phyloP scores from a whole-genome alignment of 352 stramenopile genomes.

The Phytophthora fragariae region DNA sequence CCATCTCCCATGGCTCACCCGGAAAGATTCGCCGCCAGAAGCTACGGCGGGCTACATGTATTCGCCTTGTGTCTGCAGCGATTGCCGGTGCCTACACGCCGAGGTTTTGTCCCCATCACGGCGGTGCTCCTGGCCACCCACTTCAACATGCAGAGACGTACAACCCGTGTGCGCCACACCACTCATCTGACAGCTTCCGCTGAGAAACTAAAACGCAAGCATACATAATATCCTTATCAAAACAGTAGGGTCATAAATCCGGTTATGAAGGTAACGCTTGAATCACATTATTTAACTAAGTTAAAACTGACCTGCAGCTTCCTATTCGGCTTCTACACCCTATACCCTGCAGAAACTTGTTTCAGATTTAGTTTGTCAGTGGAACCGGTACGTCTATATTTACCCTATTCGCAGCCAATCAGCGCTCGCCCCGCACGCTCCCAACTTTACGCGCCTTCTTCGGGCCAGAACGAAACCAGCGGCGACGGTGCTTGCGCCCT shows the following conservation, averaged over 20 bases:
- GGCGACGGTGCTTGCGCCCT: constrained; percentile 11
- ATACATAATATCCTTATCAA: background rate
- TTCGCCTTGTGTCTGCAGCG: background rate
- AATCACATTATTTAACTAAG: background rate
- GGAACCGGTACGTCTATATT: constrained; percentile 6
- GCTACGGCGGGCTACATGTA: background rate
- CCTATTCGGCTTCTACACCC: background rate
- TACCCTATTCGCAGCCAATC: constrained; percentile 3
- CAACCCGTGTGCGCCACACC: constrained; percentile 28
- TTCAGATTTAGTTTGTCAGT: background rate
- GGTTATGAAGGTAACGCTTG: no score
- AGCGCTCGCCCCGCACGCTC: background rate
- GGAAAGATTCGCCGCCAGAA: background rate
- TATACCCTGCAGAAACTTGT: background rate
- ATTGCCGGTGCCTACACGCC: background rate
- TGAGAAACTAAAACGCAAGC: background rate
- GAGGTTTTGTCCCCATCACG: constrained; percentile 2
- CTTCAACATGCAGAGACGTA: constrained; percentile 30
- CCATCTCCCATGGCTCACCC: constrained; percentile 8
- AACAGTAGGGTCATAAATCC: no score
- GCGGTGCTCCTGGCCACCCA: constrained; percentile 16
- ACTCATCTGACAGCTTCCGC: constrained; percentile 3
- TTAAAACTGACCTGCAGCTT: background rate
- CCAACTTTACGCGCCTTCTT: constrained; percentile 27
- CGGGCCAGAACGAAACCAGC: constrained; percentile 33